Evolutionary conservation across 345 rosid species (phyloP), one percentile per base, ranked within the genome.

Genomic region (Eucalyptus melliodora): DNA sequence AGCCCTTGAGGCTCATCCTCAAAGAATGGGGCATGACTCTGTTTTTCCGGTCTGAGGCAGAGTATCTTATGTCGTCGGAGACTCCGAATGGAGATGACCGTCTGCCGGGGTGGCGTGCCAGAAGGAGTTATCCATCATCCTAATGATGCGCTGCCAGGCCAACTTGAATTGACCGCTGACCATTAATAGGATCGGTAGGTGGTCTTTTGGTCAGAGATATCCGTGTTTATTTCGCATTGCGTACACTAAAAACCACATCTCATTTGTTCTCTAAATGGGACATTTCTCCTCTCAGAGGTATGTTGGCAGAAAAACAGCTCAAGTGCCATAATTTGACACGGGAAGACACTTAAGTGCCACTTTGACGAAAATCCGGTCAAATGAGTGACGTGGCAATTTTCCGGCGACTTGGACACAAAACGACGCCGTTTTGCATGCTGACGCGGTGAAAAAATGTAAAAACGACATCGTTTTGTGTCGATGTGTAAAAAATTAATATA

Each of bases 361-460:
- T 42, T 2, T 2, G 8, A 2, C 7, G 8, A 42, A 42, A 42
- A 7, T 42, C 8, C 44, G 44, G 8, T 2, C 44, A 42, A 2
- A 42, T 42, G 44, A 42, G 44, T 42, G 44, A 42, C 44, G 8
- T 7, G 44, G 44, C 44, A 42, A 42, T 42, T 42, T 42, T 42
- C 44, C 44, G 8, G 44, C 8, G 44, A 42, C 44, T 42, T 42
- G 2, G 44, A 42, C 44, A 42, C 44, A 42, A 42, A 42, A 42
- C 8, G 44, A 42, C 44, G 8, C 44, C 44, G 2, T 42, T 42
- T 42, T 42, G 44, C 44, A 42, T 42, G 8, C 44, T 1, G 44
- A 42, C 44, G 44, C 44, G 44, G 8, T 2, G 44, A 42, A 42
- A 42, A 42, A 42, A 42, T 42, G 44, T 42, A 42, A 42, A 7